Evolutionary conservation across 768 basidiomycete species (phyloP).

Genomic region (Leccinum olivaceopallidum): DNA sequence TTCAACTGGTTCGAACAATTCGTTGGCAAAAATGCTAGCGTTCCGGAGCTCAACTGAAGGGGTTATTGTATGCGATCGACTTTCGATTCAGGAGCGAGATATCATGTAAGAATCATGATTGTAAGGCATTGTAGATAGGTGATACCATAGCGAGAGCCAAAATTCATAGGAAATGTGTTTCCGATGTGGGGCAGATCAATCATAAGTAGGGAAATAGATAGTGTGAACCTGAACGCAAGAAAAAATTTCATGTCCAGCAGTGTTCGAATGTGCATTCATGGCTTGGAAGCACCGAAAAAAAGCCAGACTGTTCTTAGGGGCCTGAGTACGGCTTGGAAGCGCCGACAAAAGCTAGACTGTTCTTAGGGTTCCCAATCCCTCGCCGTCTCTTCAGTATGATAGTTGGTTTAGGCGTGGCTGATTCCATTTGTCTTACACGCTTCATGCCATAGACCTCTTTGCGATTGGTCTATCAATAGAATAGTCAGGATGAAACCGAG

Average conservation of each 20-base stretch:
- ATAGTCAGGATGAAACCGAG: slow-evolving; percentile 2
- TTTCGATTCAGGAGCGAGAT: background rate
- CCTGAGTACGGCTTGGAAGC: too few relatives aligned
- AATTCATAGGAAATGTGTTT: slow-evolving; percentile 9
- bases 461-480: slow-evolving; percentile 38
- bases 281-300: slow-evolving; percentile 1
- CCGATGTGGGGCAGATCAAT: slow-evolving; percentile 3
- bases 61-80: background rate
- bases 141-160: slow-evolving; percentile 3
- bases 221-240: background rate
- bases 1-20: slow-evolving; percentile 86
- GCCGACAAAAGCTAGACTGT: slow-evolving; percentile 3
- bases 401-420: slow-evolving; percentile 6
- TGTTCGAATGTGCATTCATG: slow-evolving; percentile 8
- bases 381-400: slow-evolving; percentile 26
- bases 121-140: slow-evolving; percentile 7
- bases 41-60: slow-evolving; percentile 15
- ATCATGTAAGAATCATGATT: slow-evolving; percentile 2
- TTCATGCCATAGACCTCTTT: slow-evolving; percentile 37
- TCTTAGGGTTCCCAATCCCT: slow-evolving; percentile 9
- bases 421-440: slow-evolving; percentile 21
- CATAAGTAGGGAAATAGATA: slow-evolving; percentile 18
- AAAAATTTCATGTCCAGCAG: background rate
- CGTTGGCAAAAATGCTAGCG: slow-evolving; percentile 40
- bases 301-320: too few relatives aligned